These are phyloP conservation scores for Metarhizium anisopliae DNA, from an alignment of 2,329 filamentous ascomycete genomes.

Conservation along the genomic window DNA sequence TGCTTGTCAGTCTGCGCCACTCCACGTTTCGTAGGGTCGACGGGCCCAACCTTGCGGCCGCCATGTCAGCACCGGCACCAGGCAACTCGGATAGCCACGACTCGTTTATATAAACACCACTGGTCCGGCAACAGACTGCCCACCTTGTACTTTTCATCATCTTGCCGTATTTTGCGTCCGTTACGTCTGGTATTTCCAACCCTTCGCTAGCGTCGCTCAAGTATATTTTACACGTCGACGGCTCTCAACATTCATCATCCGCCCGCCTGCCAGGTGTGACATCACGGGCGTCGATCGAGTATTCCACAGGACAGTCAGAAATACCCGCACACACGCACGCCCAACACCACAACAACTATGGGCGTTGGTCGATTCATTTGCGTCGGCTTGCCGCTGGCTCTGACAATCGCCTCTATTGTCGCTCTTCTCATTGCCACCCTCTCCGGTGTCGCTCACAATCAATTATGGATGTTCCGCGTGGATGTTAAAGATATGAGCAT, in stretches of 20 bases:
- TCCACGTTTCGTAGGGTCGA: neutral
- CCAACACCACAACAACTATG: constrained; percentile 30
- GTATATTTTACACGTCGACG: too few species aligned
- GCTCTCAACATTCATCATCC: too few species aligned
- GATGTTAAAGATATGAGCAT: constrained; percentile 50
- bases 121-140: neutral
- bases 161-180: neutral
- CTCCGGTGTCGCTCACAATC: constrained; percentile 46
- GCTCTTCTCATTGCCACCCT: constrained; percentile 52
- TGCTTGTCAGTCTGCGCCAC: constrained; percentile 6
- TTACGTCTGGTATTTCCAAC: neutral
- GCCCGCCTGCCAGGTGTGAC: too few species aligned
- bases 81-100: neutral
- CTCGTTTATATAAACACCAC: neutral
- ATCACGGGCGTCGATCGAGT: too few species aligned
- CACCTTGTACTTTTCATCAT: neutral
- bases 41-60: neutral
- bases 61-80: neutral
- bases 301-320: neutral
- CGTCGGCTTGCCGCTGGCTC: constrained; percentile 76
- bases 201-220: too few species aligned
- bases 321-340: neutral
- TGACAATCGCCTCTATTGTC: constrained; percentile 70
- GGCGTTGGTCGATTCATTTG: constrained; percentile 71
- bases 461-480: constrained; percentile 50